Evolutionary conservation across 345 rosid species (phyloP).

Genomic region (Barbarea vulgaris): DNA sequence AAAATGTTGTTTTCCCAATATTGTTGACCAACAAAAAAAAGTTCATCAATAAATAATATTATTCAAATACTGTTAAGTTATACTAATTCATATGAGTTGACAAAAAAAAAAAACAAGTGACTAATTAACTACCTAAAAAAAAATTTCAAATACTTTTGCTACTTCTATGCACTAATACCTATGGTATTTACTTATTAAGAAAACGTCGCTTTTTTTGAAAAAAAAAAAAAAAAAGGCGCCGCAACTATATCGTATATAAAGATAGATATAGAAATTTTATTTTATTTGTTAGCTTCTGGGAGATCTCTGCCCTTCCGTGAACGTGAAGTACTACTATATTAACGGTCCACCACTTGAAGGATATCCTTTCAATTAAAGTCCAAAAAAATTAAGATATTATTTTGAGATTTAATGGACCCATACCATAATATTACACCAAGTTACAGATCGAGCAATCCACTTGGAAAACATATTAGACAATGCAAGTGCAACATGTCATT

Average conservation of each 20-base stretch:
- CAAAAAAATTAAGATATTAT: constrained; percentile 42
- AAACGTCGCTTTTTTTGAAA: constrained; percentile 10
- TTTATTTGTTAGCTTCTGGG: constrained; percentile 23
- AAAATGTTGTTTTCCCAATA: not conserved
- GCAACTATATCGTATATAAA: constrained; percentile 20
- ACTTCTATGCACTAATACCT: not conserved
- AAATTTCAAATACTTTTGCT: not conserved
- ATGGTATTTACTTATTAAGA: constrained; percentile 15
- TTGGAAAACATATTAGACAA: constrained; percentile 32
- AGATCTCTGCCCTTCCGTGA: constrained; percentile 44
- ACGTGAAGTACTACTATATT: constrained; percentile 38
- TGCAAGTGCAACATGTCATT: constrained; percentile 38
- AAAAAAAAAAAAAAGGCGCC: constrained; percentile 25
- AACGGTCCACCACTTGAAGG: constrained; percentile 37
- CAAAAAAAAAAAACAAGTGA: constrained; percentile 12
- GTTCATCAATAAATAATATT: not conserved
- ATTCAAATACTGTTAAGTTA: not conserved
- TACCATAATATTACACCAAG: constrained; percentile 38
- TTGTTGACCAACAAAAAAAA: constrained; percentile 23
- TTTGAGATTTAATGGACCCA: constrained; percentile 39
- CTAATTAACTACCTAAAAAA: not conserved
- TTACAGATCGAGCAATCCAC: constrained; percentile 38
- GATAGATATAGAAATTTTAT: not conserved
- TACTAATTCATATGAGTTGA: constrained; percentile 28
- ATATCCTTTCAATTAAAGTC: constrained; percentile 36